Conservation (phyloP, 2,329 filamentous ascomycete genomes). For the Aureobasidium sp. region DNA sequence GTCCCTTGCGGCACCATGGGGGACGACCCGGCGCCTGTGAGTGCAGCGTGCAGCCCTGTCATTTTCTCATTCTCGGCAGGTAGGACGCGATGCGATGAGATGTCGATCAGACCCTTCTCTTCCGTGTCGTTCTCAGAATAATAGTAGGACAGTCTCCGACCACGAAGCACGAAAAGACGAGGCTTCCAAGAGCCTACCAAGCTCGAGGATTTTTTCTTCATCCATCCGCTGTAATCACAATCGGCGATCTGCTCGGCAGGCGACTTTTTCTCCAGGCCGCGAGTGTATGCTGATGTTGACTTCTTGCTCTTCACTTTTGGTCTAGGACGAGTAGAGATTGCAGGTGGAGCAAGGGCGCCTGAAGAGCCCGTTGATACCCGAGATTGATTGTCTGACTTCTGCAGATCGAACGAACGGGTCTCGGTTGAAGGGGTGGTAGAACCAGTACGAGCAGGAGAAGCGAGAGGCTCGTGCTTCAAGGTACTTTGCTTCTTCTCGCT, state of each 20-base stretch:
- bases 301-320: slow-evolving; percentile 59
- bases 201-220: slow-evolving; percentile 97
- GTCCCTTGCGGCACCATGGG: slow-evolving; percentile 46
- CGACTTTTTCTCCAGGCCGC: slow-evolving; percentile 71
- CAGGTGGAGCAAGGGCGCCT: slow-evolving; percentile 27
- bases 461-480: slow-evolving; percentile 41
- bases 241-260: slow-evolving; percentile 76
- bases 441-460: slow-evolving; percentile 66
- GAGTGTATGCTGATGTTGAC: slow-evolving; percentile 86
- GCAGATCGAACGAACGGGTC: slow-evolving; percentile 30
- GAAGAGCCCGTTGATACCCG: slow-evolving; percentile 38
- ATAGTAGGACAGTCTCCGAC: slow-evolving; percentile 86
- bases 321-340: slow-evolving; percentile 20
- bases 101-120: slow-evolving; percentile 94
- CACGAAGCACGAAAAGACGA: slow-evolving; percentile 87
- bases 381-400: slow-evolving; percentile 29
- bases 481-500: slow-evolving; percentile 42
- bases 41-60: slow-evolving; percentile 80
- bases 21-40: slow-evolving; percentile 68
- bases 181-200: slow-evolving; percentile 98
- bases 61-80: slow-evolving; percentile 86
- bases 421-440: slow-evolving; percentile 59
- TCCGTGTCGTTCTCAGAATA: slow-evolving; percentile 88
- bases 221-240: slow-evolving; percentile 95
- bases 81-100: slow-evolving; percentile 93